Conservation (phyloP, 805 yeast species). For the Pichia cephalocereana region DNA sequence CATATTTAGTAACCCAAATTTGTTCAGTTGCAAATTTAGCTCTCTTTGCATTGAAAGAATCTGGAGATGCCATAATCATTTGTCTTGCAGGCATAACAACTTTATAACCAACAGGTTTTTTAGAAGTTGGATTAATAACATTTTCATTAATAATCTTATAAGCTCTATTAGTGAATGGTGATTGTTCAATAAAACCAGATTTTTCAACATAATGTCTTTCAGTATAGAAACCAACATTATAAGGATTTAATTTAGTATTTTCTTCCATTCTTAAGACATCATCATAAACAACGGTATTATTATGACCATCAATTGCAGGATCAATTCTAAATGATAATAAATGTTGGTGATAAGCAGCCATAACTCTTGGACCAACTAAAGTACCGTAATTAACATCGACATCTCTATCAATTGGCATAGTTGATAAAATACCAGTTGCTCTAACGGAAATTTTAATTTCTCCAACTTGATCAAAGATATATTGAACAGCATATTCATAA, state of each 20-base stretch:
- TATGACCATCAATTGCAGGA: conserved; percentile 75
- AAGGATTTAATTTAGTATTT: conserved; percentile 47
- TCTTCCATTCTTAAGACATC: conserved; percentile 56
- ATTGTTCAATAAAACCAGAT: conserved; percentile 63
- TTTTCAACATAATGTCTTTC: conserved; percentile 59
- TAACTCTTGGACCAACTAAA: conserved; percentile 66
- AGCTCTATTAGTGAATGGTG: conserved; percentile 67
- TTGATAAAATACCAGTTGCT: conserved; percentile 81
- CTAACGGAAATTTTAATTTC: conserved; percentile 69
- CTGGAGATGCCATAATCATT: conserved; percentile 58
- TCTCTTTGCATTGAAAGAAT: conserved; percentile 58
- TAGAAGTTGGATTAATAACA: conserved; percentile 57
- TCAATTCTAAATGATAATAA: conserved; percentile 71
- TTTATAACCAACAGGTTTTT: conserved; percentile 70
- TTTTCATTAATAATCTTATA: conserved; percentile 69
- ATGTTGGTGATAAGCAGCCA: conserved; percentile 84
- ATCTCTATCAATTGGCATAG: conserved; percentile 71
- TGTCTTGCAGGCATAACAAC: conserved; percentile 66
- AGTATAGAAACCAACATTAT: conserved; percentile 59
- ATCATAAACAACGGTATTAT: conserved; percentile 63
- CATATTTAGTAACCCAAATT: conserved; percentile 73
- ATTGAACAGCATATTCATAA: conserved; percentile 69
- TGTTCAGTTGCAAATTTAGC: conserved; percentile 71
- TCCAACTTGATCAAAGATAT: conserved; percentile 70
- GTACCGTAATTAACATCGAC: conserved; percentile 59